These are phyloP conservation scores for Helenozyma rhizophorensis DNA, from an alignment of 805 yeast genomes.

Conservation along the genomic window DNA sequence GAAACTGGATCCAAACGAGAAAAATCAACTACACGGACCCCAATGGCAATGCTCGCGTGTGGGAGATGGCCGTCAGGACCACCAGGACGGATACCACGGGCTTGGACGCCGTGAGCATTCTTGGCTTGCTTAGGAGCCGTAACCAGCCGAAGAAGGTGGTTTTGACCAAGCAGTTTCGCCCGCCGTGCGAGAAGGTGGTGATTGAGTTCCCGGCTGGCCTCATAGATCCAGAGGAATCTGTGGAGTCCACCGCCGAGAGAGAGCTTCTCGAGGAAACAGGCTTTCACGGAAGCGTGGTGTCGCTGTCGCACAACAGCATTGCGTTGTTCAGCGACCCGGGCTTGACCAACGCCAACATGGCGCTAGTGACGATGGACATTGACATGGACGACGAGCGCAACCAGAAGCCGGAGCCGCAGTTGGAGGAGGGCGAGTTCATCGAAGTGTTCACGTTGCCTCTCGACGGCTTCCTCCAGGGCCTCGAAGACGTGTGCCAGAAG, in stretches of 20 bases:
- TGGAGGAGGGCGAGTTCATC: slow-evolving; percentile 90
- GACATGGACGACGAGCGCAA: slow-evolving; percentile 68
- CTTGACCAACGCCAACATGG: slow-evolving; percentile 79
- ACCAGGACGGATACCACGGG: slow-evolving; percentile 59
- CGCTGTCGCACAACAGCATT: slow-evolving; percentile 17
- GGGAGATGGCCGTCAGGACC: slow-evolving; percentile 88
- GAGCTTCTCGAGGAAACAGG: slow-evolving; percentile 94
- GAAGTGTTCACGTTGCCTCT: slow-evolving; percentile 80
- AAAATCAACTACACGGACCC: slow-evolving; percentile 73
- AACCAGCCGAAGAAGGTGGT: slow-evolving; percentile 40
- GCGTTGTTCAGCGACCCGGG: slow-evolving; percentile 75
- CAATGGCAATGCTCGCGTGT: slow-evolving; percentile 58
- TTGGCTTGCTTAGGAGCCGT: slow-evolving; percentile 60
- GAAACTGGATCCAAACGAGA: slow-evolving; percentile 50
- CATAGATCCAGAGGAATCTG: slow-evolving; percentile 75
- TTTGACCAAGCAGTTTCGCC: slow-evolving; percentile 86
- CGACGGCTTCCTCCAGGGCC: slow-evolving; percentile 47
- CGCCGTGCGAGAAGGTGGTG: slow-evolving; percentile 85
- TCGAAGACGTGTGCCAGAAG: slow-evolving; percentile 43
- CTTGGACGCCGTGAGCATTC: slow-evolving; percentile 87
- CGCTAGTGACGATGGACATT: slow-evolving; percentile 71
- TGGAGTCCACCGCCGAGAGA: slow-evolving; percentile 78
- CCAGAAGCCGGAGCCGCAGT: slow-evolving; percentile 60
- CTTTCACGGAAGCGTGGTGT: slow-evolving; percentile 61
- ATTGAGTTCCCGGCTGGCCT: slow-evolving; percentile 96